phyloP scores from a whole-genome alignment of 352 stramenopile species.

The Saprolegnia diclina region DNA sequence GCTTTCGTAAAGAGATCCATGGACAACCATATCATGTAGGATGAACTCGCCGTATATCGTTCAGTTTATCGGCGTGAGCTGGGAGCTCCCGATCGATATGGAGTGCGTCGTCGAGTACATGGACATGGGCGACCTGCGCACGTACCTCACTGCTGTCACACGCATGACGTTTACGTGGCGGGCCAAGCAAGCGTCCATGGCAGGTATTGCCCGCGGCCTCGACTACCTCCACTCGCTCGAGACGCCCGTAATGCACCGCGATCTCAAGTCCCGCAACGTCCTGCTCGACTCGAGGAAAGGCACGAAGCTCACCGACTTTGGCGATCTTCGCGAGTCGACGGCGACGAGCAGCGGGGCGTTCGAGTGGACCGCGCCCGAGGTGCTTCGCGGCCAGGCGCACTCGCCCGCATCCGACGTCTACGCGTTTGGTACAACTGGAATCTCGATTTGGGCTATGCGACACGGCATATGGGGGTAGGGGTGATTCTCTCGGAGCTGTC shows the following conservation, averaged over 20 bases:
- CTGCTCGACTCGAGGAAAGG: slow-evolving; percentile 31
- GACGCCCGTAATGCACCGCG: slow-evolving; percentile 33
- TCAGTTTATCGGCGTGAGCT: slow-evolving; percentile 44
- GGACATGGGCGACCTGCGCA: slow-evolving; percentile 41
- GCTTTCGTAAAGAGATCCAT: background rate
- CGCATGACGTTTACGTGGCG: slow-evolving; percentile 2
- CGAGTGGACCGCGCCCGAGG: slow-evolving; percentile 69
- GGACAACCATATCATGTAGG: background rate
- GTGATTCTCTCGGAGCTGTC: background rate
- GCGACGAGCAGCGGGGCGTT: slow-evolving; percentile 48
- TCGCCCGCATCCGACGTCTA: slow-evolving; percentile 58
- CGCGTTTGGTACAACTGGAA: slow-evolving; percentile 34
- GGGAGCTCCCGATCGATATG: slow-evolving; percentile 42
- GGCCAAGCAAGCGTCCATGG: slow-evolving; percentile 30
- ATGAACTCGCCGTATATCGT: slow-evolving; percentile 51
- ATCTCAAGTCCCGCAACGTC: slow-evolving; percentile 47
- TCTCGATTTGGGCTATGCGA: background rate
- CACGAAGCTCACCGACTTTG: slow-evolving; percentile 46
- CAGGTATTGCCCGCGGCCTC: slow-evolving; percentile 36
- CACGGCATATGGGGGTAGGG: background rate
- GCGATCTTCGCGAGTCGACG: slow-evolving; percentile 33
- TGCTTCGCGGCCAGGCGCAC: slow-evolving; percentile 50
- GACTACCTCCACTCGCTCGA: slow-evolving; percentile 42
- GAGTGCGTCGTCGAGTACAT: slow-evolving; percentile 48
- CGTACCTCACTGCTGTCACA: slow-evolving; percentile 34